Evolutionary conservation across 495 filamentous ascomycete species (phyloP).

Genomic region (Letharia columbiana): DNA sequence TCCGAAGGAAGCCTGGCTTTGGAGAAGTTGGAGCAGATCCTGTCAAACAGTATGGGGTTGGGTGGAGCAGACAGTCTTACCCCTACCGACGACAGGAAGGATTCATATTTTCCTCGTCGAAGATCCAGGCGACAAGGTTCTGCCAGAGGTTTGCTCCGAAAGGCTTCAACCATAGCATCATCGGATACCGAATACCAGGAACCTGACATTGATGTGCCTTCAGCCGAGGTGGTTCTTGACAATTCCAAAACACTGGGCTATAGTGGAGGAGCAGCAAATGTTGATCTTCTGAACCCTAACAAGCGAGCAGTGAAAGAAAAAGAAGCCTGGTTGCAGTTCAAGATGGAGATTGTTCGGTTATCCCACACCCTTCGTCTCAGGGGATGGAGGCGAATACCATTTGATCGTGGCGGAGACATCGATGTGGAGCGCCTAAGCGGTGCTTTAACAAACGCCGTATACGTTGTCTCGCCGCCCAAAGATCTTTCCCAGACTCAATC

Average conservation of each 20-base stretch:
- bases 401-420: conserved; percentile 63
- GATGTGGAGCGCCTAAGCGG: conserved; percentile 81
- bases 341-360: conserved; percentile 79
- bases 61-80: conserved; percentile 10
- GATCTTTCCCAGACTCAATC: conserved; percentile 35
- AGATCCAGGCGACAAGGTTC: conserved; percentile 34
- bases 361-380: conserved; percentile 82
- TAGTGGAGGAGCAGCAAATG: conserved; percentile 46
- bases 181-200: conserved; percentile 80
- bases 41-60: conserved; percentile 45
- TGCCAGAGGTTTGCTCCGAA: conserved; percentile 33
- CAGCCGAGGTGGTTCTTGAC: conserved; percentile 71
- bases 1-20: conserved; percentile 56
- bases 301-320: conserved; percentile 52
- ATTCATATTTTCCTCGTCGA: conserved; percentile 33
- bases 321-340: conserved; percentile 72
- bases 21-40: conserved; percentile 60
- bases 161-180: conserved; percentile 35
- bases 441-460: conserved; percentile 91
- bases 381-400: conserved; percentile 76
- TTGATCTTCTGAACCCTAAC: conserved; percentile 30
- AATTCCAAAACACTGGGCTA: conserved; percentile 83
- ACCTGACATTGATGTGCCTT: conserved; percentile 60
- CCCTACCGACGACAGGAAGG: conserved; percentile 30
- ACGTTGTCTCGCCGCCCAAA: conserved; percentile 78